These are phyloP conservation scores for Anaeromyces robustus DNA, from an alignment of 192 early-diverging fungal species.

Conservation along the genomic window DNA sequence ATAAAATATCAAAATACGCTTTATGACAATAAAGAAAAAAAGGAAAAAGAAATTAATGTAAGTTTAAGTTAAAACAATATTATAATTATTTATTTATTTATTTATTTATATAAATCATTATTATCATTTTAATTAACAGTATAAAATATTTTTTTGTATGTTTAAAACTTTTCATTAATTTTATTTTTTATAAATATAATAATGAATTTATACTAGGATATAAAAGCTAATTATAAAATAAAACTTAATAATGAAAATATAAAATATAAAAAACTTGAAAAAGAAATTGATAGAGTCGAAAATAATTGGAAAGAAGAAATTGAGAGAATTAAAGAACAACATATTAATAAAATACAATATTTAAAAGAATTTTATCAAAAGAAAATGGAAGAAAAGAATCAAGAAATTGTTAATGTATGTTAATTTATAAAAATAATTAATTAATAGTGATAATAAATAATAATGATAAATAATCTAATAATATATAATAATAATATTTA, in stretches of 20 bases:
- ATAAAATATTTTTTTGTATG: too few relatives aligned
- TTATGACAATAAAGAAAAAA: neutral
- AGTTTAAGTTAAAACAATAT: neutral
- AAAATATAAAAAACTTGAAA: neutral
- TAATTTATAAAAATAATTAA: too few relatives aligned
- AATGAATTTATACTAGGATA: neutral
- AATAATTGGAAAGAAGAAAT: neutral
- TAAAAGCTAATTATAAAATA: neutral
- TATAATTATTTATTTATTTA: too few relatives aligned
- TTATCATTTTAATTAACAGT: too few relatives aligned
- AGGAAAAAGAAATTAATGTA: neutral
- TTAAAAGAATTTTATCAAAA: neutral
- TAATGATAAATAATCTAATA: neutral
- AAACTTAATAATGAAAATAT: neutral
- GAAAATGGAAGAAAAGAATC: conserved; percentile 4
- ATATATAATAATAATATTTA: neutral
- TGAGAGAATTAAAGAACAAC: neutral
- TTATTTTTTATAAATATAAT: too few relatives aligned
- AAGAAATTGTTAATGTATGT: neutral
- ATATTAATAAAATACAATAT: neutral
- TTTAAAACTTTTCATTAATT: too few relatives aligned
- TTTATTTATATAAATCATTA: too few relatives aligned
- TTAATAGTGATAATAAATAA: too few relatives aligned
- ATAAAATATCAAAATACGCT: neutral
- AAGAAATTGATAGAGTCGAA: neutral